A percentile compares a stretch with the other conserved stretches of the same genome.
Conservation (phyloP, 1,139 yeast genomes). For the Pichia sp. region DNA sequence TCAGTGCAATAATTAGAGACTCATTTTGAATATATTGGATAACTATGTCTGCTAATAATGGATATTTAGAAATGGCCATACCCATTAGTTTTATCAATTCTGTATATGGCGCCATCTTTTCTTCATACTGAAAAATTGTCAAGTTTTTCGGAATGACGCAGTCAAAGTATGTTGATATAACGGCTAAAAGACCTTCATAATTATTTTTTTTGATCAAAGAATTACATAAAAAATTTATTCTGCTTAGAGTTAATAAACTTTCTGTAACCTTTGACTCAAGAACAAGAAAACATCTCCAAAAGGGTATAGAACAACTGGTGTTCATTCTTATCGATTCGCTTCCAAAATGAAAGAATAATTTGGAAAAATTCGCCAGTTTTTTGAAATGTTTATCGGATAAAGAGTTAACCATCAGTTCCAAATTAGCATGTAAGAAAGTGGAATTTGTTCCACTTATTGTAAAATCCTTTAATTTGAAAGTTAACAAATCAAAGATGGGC, state of each 20-base stretch:
- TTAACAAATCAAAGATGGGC: background rate
- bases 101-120: background rate
- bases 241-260: background rate
- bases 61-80: background rate
- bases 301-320: background rate
- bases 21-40: slow-evolving; percentile 12
- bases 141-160: background rate
- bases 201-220: background rate
- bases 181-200: background rate
- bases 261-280: background rate
- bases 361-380: slow-evolving; percentile 16
- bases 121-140: background rate
- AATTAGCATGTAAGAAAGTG: background rate
- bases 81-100: background rate
- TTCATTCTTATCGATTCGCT: slow-evolving; percentile 1
- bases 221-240: background rate
- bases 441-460: background rate
- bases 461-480: slow-evolving; percentile 3
- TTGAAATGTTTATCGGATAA: background rate
- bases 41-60: background rate
- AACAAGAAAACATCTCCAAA: background rate
- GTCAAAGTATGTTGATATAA: background rate
- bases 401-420: slow-evolving; percentile 6
- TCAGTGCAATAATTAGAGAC: slow-evolving; percentile 16
- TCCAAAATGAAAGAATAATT: slow-evolving; percentile 15